A percentile compares a stretch with the other conserved stretches of the same genome.
Conservation (phyloP, 176 grass and related monocot species). For the Echinochloa phyllopogon region DNA sequence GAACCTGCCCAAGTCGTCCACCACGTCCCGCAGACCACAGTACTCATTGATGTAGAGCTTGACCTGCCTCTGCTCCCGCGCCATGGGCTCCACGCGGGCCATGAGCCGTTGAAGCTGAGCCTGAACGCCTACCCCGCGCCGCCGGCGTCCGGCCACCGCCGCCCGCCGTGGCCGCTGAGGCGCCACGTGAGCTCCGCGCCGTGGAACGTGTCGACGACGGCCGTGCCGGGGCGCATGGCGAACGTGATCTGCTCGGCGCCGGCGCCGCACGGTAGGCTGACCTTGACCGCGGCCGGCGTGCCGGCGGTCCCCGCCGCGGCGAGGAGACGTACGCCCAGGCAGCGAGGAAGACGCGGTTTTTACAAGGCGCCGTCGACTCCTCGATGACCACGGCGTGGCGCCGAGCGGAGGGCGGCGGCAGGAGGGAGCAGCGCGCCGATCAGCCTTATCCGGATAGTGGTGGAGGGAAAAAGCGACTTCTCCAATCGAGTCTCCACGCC, state of each 20-base stretch:
- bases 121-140: constrained; percentile 39
- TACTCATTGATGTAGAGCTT: constrained; percentile 61
- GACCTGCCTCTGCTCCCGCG: constrained; percentile 48
- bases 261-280: constrained; percentile 45
- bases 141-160: neutral
- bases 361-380: constrained; percentile 55
- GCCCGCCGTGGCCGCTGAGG: constrained; percentile 8
- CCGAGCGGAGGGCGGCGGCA: constrained; percentile 29
- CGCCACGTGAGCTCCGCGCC: constrained; percentile 45
- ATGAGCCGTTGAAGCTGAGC: constrained; percentile 62
- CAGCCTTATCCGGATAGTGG: no score
- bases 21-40: constrained; percentile 46
- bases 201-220: constrained; percentile 48
- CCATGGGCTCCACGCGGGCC: constrained; percentile 43
- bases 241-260: constrained; percentile 51
- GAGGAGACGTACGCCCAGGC: constrained; percentile 56
- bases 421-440: constrained; percentile 51
- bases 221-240: constrained; percentile 43
- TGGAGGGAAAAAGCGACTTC: no score
- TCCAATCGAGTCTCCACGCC: no score
- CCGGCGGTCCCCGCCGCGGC: constrained; percentile 31
- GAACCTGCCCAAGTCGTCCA: constrained; percentile 55
- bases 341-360: constrained; percentile 56
- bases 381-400: constrained; percentile 54
- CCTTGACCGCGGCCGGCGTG: constrained; percentile 49